phyloP scores from a whole-genome alignment of 2,329 filamentous ascomycete genomes.

The Aphanocladium album region DNA sequence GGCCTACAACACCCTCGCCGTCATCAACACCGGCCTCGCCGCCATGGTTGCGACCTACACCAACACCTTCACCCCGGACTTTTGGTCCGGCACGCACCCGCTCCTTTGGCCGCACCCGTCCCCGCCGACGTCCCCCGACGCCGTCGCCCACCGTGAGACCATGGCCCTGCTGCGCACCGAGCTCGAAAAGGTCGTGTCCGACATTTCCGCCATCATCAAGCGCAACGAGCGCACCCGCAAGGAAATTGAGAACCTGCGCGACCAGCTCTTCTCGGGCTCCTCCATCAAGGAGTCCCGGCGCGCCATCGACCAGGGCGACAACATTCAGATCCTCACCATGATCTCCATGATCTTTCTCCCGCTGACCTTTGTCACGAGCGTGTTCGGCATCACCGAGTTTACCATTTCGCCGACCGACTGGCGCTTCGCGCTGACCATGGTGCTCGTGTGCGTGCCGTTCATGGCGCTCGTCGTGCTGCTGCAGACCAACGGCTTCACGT shows the following conservation, averaged over 20 bases:
- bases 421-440: conserved; percentile 55
- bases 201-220: conserved; percentile 41
- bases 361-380: conserved; percentile 55
- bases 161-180: conserved; percentile 42
- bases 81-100: conserved; percentile 52
- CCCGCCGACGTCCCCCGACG: conserved; percentile 38
- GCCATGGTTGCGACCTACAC: conserved; percentile 52
- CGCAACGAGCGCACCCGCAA: conserved; percentile 49
- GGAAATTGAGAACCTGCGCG: conserved; percentile 52
- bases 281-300: conserved; percentile 56
- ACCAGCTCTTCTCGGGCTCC: conserved; percentile 60
- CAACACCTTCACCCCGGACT: conserved; percentile 52
- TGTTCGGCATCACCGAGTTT: conserved; percentile 51
- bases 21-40: conserved; percentile 55
- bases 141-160: conserved; percentile 42
- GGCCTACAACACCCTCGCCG: conserved; percentile 56
- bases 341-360: conserved; percentile 59
- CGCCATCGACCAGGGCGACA: conserved; percentile 59
- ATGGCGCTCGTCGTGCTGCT: conserved; percentile 42
- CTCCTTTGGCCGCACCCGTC: conserved; percentile 49
- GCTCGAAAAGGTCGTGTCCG: conserved; percentile 46
- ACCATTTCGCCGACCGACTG: conserved; percentile 37
- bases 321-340: conserved; percentile 55
- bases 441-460: conserved; percentile 53
- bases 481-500: conserved; percentile 36